Percentiles rank a stretch among this genome's conserved stretches.
phyloP scores from a whole-genome alignment of 2,329 filamentous ascomycete genomes.

The Didymella lethalis region DNA sequence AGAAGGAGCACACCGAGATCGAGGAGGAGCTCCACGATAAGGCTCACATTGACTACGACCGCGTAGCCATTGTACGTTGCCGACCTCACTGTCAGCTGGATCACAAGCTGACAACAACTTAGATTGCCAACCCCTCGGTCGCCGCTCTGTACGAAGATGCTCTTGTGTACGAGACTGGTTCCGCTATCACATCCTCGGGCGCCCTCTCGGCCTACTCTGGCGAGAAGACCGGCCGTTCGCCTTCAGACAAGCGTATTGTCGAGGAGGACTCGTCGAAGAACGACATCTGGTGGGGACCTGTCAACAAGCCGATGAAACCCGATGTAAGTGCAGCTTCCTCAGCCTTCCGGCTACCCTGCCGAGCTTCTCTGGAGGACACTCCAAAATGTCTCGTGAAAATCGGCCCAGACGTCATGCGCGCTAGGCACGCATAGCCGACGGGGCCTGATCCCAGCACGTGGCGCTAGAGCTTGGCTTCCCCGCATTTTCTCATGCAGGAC shows the following conservation, averaged over 20 bases:
- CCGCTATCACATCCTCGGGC: slow-evolving; percentile 94
- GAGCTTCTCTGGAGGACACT: slow-evolving; percentile 20
- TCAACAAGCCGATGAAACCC: slow-evolving; percentile 98
- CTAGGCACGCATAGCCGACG: slow-evolving; percentile 43
- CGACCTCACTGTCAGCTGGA: neutral
- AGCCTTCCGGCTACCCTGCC: slow-evolving; percentile 25
- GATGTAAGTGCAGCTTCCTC: slow-evolving; percentile 71
- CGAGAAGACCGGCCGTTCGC: slow-evolving; percentile 96
- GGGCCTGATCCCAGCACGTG: slow-evolving; percentile 37
- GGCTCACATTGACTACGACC: slow-evolving; percentile 98
- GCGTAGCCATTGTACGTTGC: slow-evolving; percentile 87
- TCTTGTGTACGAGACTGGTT: slow-evolving; percentile 95
- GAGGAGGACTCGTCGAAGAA: slow-evolving; percentile 88
- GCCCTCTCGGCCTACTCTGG: slow-evolving; percentile 97
- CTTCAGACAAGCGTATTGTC: slow-evolving; percentile 96
- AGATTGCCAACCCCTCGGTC: slow-evolving; percentile 91
- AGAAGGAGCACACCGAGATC: slow-evolving; percentile 90
- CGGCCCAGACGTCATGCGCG: slow-evolving; percentile 46
- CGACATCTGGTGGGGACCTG: slow-evolving; percentile 98
- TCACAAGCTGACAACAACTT: slow-evolving; percentile 27
- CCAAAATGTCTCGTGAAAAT: slow-evolving; percentile 38
- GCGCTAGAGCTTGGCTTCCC: slow-evolving; percentile 44
- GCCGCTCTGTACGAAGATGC: slow-evolving; percentile 98
- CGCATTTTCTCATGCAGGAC: slow-evolving; percentile 43
- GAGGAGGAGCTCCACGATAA: slow-evolving; percentile 97